These are phyloP conservation scores for Rhodotorula graminis DNA, from an alignment of 768 basidiomycete genomes.

Conservation along the genomic window DNA sequence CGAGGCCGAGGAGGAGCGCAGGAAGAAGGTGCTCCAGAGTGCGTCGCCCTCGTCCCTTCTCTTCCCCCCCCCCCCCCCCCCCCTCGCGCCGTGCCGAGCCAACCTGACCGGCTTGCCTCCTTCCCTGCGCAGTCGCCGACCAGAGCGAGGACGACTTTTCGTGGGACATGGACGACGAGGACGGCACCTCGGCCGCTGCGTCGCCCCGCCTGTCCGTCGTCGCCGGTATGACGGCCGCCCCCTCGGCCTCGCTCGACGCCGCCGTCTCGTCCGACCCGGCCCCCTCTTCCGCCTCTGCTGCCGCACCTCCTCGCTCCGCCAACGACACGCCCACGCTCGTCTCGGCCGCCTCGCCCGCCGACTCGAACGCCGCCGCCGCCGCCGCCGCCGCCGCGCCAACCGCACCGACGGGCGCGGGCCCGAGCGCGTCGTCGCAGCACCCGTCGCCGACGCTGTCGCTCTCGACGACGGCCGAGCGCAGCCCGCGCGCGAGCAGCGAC, in stretches of 20 bases:
- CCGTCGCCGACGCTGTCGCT: background rate
- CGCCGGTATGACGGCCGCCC: background rate
- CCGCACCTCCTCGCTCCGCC: background rate
- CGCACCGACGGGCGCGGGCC: background rate
- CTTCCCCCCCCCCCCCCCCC: constrained; percentile 13
- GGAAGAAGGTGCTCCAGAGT: constrained; percentile 73
- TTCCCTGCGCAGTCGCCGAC: constrained; percentile 51
- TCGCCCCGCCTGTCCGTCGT: background rate
- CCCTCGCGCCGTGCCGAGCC: background rate
- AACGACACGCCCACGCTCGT: no score
- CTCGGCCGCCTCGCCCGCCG: background rate
- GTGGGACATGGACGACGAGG: constrained; percentile 92
- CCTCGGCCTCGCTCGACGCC: background rate
- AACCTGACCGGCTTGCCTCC: background rate
- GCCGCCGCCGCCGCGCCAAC: constrained; percentile 3
- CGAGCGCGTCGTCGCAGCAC: constrained; percentile 13
- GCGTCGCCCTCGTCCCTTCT: constrained; percentile 1
- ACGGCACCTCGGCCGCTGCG: constrained; percentile 6
- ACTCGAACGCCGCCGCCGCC: background rate
- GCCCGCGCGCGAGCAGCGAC: constrained; percentile 23
- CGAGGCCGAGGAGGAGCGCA: constrained; percentile 49
- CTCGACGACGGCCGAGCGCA: background rate
- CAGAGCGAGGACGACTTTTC: constrained; percentile 69
- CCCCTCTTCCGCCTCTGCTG: background rate
- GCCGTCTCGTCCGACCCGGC: background rate